Evolutionary conservation across 202 grass and related monocot genomes (phyloP), one percentile per base, ranked within the genome.

Genomic region (Bolboschoenoplectus hybrid): DNA sequence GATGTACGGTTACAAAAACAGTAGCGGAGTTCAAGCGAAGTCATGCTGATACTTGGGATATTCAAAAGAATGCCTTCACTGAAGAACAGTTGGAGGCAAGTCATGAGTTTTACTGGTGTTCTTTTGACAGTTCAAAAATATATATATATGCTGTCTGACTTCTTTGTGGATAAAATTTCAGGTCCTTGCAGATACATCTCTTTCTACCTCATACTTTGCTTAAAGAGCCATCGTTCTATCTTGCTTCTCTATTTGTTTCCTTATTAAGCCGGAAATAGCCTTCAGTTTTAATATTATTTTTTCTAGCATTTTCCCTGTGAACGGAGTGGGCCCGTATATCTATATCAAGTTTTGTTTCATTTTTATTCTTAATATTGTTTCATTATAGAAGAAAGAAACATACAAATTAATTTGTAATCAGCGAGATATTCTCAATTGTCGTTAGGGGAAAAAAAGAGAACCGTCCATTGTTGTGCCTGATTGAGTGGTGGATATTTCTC

Each of bases 81-180:
- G 96, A 98, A 87, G 96, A 95, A 43, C 86, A 98, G 84, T 57
- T 98, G 19, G 93, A 98, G 96, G 96, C 69, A 95, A 94, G 89
- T 66, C 80, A 10, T 39, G 34, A 82, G 55, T 35, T 82, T 65
- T 67, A 50, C 34, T 53, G 41, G 56, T 55, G 58, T 17, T 67
- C 32, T 89, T 82, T 85, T 73, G 7, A 20, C 36, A 51, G 11
- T 32, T 79, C 69, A 46, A 53, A 47, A 57, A 38, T 61, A 61
- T 61, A 47, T 32, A 49, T 45, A 17, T 53, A 50, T 14, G 4
- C 62, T 81, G 67, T 63, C 88, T 61, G 79, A 57, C 20, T 77
- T 68, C 44, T 26, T 41, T 41, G 84, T 46, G 12, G 12, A 47
- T 50, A 87, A 63, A 64, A 6, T 14, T 12, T 87, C 93, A 95